These are phyloP conservation scores for Teratosphaeria pseudoeucalypti DNA, from an alignment of 2,329 filamentous ascomycete species.

Conservation along the genomic window DNA sequence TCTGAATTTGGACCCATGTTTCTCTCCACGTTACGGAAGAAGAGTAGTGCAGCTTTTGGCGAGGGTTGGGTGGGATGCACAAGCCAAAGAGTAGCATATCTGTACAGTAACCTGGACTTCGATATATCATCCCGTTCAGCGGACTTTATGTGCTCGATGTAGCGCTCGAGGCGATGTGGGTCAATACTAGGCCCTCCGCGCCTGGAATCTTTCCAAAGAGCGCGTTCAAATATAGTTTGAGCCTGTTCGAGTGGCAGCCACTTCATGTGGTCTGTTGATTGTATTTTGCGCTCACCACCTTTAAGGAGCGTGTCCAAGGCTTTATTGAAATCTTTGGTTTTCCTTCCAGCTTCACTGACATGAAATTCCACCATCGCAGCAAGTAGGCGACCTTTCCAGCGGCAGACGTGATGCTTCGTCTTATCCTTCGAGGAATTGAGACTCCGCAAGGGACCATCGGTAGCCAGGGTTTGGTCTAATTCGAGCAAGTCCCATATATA, in stretches of 20 bases:
- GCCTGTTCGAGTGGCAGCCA: neutral
- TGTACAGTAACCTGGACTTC: no score
- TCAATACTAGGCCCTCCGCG: neutral
- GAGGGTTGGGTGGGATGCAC: no score
- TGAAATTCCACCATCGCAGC: constrained; percentile 6
- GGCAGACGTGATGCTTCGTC: constrained; percentile 4
- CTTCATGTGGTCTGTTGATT: neutral
- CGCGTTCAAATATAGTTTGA: neutral
- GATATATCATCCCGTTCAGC: no score
- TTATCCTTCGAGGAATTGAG: neutral
- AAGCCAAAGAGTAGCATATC: no score
- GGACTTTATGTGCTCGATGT: no score
- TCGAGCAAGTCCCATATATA: constrained; percentile 22
- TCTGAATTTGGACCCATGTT: no score
- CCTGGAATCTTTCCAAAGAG: no score
- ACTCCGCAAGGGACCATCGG: neutral
- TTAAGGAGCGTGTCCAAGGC: constrained; percentile 9
- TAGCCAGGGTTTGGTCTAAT: constrained; percentile 6
- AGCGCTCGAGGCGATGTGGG: neutral
- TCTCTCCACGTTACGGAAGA: no score
- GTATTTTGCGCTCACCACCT: constrained; percentile 4
- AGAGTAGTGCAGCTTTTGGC: no score
- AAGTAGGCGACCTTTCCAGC: constrained; percentile 15
- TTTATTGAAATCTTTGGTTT: neutral
- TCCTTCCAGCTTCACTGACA: neutral